Conservation (phyloP, 78 protist genomes). For the Guillardia theta region DNA sequence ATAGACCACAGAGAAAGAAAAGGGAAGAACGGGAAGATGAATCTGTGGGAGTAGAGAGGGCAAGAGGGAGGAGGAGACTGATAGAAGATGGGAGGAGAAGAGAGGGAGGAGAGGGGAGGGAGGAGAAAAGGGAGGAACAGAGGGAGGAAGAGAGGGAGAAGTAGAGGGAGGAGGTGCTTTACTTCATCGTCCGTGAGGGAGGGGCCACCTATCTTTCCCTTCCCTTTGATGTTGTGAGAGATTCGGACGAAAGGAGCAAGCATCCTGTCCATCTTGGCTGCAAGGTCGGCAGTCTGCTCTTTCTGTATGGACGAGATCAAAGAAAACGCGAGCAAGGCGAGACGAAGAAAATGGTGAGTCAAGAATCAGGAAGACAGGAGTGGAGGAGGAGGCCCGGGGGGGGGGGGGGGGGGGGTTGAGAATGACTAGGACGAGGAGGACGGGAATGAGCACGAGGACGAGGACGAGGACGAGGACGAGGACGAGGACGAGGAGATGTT, state of each 20-base stretch:
- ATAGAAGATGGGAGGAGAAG: background rate
- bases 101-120: background rate
- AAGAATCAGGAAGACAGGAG: no score
- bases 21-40: background rate
- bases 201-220: background rate
- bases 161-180: background rate
- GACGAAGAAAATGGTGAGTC: no score
- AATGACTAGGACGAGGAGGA: no score
- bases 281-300: no score
- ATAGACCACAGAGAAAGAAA: background rate
- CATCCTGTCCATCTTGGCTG: background rate
- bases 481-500: no score
- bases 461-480: no score
- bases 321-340: no score
- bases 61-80: background rate
- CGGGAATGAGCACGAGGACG: no score
- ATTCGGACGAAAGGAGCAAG: background rate
- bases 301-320: no score
- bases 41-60: no score
- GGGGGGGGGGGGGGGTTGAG: no score
- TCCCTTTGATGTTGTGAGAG: background rate
- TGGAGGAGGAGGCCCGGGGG: no score
- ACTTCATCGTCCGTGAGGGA: background rate
- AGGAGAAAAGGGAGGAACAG: background rate
- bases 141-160: background rate